Base-by-base conservation (phyloP, 192 early-diverging fungal species). In the Rhizophagus prolifer region DNA sequence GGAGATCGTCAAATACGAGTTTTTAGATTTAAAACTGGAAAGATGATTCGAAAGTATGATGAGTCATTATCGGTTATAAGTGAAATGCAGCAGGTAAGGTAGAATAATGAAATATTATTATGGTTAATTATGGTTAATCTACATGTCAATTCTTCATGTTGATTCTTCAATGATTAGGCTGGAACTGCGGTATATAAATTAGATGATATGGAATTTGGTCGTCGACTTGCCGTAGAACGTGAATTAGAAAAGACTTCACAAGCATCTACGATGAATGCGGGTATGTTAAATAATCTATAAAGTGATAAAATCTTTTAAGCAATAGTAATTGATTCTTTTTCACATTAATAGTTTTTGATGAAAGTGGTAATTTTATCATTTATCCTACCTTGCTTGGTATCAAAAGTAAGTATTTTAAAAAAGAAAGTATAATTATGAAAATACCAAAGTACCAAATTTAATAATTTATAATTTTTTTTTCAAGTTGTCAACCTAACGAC, bases 181-280 rank as follows among this genome's bases (percentile, higher is more conserved):
- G 93, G 92, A 19, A 92, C 91, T 25, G 87, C 88, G n/a, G 80
- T 87, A 30, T 86, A 91, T 76, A 90, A 90, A 79, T 79, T 98
- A 54, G 97, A 99, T 82, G 95, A 95, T 74, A 99, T 99, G 96
- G 97, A 99, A 80, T 98, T 99, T 88, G 96, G 97, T 19, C 86
- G 96, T 72, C 85, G 97, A 44, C 72, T 97, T 60, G 96, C 96
- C 1, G 85, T 93, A 12, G 97, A 99, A 63, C 88, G 90, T 61
- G 95, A 98, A 80, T 80, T 98, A 50, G 88, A 91, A 61, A 94
- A 94, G 67, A 86, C 93, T 0, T 81, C 88, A 2, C 91, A 94
- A 74, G 86, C 86, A 28, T 80, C 69, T 9, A 81, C 82, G 36
- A 85, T 86, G 50, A 97, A 95, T 83, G 93, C 91, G 19, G 83